Percentiles rank a stretch among this genome's conserved stretches.
Conservation (phyloP, 1,284 basidiomycete genomes). For the Gymnopus androsaceus region DNA sequence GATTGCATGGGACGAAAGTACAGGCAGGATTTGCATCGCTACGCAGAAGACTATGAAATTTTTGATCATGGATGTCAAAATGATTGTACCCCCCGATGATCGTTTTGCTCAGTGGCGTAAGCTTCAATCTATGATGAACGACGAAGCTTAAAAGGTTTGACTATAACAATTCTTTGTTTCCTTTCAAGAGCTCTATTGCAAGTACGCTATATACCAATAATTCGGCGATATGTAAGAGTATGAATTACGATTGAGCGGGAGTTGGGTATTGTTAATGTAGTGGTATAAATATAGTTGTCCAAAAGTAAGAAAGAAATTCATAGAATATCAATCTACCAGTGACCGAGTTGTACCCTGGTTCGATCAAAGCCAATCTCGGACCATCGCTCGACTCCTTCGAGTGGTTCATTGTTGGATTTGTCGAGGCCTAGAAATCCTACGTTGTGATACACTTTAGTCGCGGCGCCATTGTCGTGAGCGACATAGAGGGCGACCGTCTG, state of each 20-base stretch:
- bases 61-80: slow-evolving; percentile 32
- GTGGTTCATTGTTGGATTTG: slow-evolving; percentile 24
- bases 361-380: slow-evolving; percentile 63
- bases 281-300: no score
- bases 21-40: slow-evolving; percentile 43
- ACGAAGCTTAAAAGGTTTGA: neutral
- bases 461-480: slow-evolving; percentile 52
- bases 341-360: slow-evolving; percentile 48
- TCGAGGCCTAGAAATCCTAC: slow-evolving; percentile 62
- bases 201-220: no score
- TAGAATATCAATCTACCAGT: slow-evolving; percentile 48
- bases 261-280: no score
- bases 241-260: no score
- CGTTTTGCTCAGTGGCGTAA: slow-evolving; percentile 8
- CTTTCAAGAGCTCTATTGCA: no score
- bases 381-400: slow-evolving; percentile 54
- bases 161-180: no score
- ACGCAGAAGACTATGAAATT: slow-evolving; percentile 33
- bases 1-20: slow-evolving; percentile 48
- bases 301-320: neutral
- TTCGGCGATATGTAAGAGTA: no score
- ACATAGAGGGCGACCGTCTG: slow-evolving; percentile 55
- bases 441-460: slow-evolving; percentile 56
- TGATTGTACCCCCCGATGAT: slow-evolving; percentile 1
- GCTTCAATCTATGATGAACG: slow-evolving; percentile 2